Base-by-base conservation (phyloP, 768 basidiomycete genomes). In the Rhodotorula babjevae region DNA sequence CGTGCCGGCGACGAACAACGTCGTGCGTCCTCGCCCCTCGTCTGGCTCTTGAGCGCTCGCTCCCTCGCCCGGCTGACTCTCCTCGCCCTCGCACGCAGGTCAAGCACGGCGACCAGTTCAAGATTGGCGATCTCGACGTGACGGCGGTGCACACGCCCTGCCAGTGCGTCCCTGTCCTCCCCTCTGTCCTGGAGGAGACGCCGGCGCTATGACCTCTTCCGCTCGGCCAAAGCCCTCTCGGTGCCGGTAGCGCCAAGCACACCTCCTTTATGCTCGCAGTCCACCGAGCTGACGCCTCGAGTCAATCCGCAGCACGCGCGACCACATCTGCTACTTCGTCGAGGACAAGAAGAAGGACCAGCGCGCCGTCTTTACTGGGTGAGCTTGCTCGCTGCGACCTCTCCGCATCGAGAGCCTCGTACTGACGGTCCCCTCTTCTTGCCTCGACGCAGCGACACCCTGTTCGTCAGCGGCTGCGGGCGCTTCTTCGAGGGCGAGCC, bases 241-340 rank as follows among this genome's bases (percentile, higher is more conserved):
- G n/a, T n/a, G n/a, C n/a, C n/a, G n/a, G n/a, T n/a, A n/a, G n/a
- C n/a, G n/a, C n/a, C n/a, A n/a, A n/a, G n/a, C n/a, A n/a, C n/a
- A n/a, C n/a, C n/a, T n/a, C n/a, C n/a, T n/a, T n/a, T n/a, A n/a
- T n/a, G n/a, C n/a, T n/a, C n/a, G n/a, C n/a, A n/a, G n/a, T n/a
- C n/a, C n/a, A n/a, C n/a, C 44, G 12, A 11, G 11, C 25, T n/a
- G n/a, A 18, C 52, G 2, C 15, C 33, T 15, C 12, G 18, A 93
- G 91, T 29, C n/a, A 1, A 91, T 93, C 2, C 94, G 93, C 82
- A 95, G 97, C 81, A 98, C 95, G 7, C 90, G 91, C 79, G 95
- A 97, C 82, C 96, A 94, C 25, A 94, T 95, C 77, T 96, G 91
- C 84, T 98, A 88, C 84, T 85, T 90, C 80, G 85, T 88, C 66